Base-by-base conservation (phyloP, 1,284 basidiomycete species). In the Ceratobasidium sp. region DNA sequence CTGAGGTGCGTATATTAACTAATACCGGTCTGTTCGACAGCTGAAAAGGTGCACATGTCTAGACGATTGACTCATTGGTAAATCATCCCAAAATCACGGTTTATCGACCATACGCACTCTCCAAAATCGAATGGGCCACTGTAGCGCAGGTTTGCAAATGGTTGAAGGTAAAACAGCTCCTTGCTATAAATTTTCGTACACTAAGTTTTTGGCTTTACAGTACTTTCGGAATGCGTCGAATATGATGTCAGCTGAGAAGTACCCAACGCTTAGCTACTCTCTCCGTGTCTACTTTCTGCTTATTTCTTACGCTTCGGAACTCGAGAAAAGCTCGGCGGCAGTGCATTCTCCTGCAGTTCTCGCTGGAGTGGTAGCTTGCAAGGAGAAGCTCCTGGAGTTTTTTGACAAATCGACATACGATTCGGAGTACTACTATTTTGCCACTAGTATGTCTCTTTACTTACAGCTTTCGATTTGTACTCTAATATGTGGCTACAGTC, bases 361-460 rank as follows among this genome's bases (percentile, higher is more conserved):
- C 42, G 50, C 33, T 1, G 71, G 73, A 1, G 9, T 78, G 2
- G 10, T 7, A 1, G 61, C 71, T 0, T 75, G 71, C 52, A 62
- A 76, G 20, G 73, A 61, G 10, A 76, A 78, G 66, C 73, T 78
- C 0, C 50, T 67, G 4, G 65, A 78, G n/a, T 78, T 33, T 42
- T 76, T 76, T 42, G 78, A 78, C 40, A 76, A 67, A 38, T 66
- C 78, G 7, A 67, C 78, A 38, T 57, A 57, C 40, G 71, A 76
- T 6, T 68, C 71, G 0, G 78, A 76, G 17, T 78, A 76, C 33
- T 78, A 78, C 54, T 76, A 78, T 46, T 68, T 68, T 67, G 61
- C 78, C 0, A 57, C 64, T 9, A 44, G 78, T 76, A 26, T 10
- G 28, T 64, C 44, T 56, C 54, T 40, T 57, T 13, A 26, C 5